Conservation (phyloP, 352 stramenopile species). For the Phytophthora agathidicida region DNA sequence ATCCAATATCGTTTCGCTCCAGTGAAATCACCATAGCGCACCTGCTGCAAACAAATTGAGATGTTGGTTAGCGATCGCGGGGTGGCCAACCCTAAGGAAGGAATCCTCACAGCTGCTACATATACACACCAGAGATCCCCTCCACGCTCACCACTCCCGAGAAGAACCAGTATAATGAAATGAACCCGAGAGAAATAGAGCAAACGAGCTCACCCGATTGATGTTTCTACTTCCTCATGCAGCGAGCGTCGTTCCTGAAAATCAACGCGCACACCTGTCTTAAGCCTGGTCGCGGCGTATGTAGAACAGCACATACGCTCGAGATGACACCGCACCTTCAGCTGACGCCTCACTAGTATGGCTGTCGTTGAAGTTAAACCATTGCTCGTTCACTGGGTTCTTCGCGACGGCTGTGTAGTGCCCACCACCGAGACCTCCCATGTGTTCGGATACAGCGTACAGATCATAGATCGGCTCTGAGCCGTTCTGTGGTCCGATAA, state of each 20-base stretch:
- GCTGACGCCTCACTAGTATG: conserved; percentile 62
- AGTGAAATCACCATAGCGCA: conserved; percentile 6
- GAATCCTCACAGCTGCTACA: too few species aligned
- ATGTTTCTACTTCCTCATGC: conserved; percentile 34
- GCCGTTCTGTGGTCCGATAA: conserved; percentile 77
- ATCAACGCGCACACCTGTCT: conserved; percentile 9
- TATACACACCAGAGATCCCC: too few species aligned
- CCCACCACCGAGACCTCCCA: conserved; percentile 91
- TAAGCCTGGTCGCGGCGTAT: conserved; percentile 50
- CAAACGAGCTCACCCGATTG: conserved; percentile 19
- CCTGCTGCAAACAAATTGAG: neutral
- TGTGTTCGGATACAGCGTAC: conserved; percentile 98
- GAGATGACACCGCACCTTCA: conserved; percentile 62
- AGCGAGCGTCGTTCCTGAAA: conserved; percentile 7
- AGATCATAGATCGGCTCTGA: conserved; percentile 90
- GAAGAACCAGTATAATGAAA: conserved; percentile 13
- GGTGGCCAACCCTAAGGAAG: too few species aligned
- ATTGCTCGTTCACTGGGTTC: conserved; percentile 78
- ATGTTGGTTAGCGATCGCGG: too few species aligned
- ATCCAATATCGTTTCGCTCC: conserved; percentile 36
- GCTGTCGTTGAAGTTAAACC: conserved; percentile 93
- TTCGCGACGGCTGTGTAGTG: conserved; percentile 93
- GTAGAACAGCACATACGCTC: conserved; percentile 85
- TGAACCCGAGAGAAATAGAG: conserved; percentile 15
- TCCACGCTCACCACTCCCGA: too few species aligned